Percentiles rank a stretch among this genome's conserved stretches.
Evolutionary conservation across 1,284 basidiomycete species (phyloP).

Genomic region (Sporisorium exsertum): DNA sequence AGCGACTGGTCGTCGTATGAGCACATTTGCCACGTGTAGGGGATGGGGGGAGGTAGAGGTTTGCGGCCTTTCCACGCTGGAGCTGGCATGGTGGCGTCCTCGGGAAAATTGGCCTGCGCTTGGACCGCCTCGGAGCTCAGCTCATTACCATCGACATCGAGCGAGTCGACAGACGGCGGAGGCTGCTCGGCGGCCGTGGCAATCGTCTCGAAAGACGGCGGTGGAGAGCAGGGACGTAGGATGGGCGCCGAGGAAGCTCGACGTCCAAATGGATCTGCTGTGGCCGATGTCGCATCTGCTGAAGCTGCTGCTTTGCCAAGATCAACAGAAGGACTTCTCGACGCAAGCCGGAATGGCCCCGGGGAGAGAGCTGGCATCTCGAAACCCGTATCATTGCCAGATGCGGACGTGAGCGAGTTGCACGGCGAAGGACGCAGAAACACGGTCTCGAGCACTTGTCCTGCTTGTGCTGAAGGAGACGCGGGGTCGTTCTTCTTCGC

Average conservation of each 20-base stretch:
- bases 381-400: not conserved
- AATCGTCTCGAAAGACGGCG: constrained; percentile 5
- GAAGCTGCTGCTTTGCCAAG: not conserved
- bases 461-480: not conserved
- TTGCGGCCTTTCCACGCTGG: constrained; percentile 27
- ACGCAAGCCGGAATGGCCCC: constrained; percentile 17
- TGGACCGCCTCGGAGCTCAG: not conserved
- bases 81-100: constrained; percentile 25
- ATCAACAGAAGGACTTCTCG: constrained; percentile 13
- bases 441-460: constrained; percentile 28
- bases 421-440: constrained; percentile 35
- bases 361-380: constrained; percentile 12
- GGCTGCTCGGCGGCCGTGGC: not conserved
- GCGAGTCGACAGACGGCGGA: not conserved
- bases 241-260: constrained; percentile 25
- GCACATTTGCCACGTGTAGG: constrained; percentile 41
- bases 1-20: constrained; percentile 45
- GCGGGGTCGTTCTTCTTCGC: not conserved
- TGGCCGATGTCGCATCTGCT: not conserved
- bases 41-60: constrained; percentile 31
- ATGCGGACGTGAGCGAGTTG: constrained; percentile 9
- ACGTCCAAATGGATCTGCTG: constrained; percentile 11
- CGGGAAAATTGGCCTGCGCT: not conserved
- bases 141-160: not conserved
- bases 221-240: constrained; percentile 19